Evolutionary conservation across 148 eudicot species (phyloP).

Genomic region (Vaccinium vitisidaea): DNA sequence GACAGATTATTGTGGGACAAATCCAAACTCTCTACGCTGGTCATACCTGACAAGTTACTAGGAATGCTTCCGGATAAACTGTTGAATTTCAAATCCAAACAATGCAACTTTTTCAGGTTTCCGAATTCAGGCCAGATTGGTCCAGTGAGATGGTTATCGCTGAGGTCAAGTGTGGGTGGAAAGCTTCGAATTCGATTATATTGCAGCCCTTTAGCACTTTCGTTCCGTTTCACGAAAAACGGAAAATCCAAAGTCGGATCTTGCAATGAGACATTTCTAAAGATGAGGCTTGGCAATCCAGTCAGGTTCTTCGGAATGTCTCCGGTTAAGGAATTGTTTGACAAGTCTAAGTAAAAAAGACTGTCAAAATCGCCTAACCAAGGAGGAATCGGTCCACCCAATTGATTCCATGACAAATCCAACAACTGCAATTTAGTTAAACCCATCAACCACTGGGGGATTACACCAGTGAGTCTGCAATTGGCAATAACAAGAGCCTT

Average conservation of each 20-base stretch:
- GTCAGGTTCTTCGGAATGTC: conserved; percentile 32
- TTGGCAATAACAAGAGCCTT: conserved; percentile 26
- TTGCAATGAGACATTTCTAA: conserved; percentile 14
- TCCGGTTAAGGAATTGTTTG: conserved; percentile 28
- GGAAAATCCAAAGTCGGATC: conserved; percentile 21
- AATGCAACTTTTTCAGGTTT: conserved; percentile 28
- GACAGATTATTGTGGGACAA: conserved; percentile 31
- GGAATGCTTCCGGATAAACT: conserved; percentile 33
- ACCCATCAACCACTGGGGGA: conserved; percentile 30
- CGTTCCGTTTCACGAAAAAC: conserved; percentile 23
- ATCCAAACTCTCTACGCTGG: conserved; percentile 33
- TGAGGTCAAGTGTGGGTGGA: conserved; percentile 30
- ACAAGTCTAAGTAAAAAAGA: conserved; percentile 35
- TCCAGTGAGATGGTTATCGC: conserved; percentile 26
- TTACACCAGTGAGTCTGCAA: conserved; percentile 30
- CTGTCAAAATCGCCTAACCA: conserved; percentile 24
- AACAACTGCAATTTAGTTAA: conserved; percentile 27
- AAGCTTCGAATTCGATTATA: conserved; percentile 31
- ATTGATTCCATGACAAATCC: conserved; percentile 37
- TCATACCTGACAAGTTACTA: conserved; percentile 25
- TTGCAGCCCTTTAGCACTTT: conserved; percentile 19
- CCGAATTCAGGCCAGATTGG: conserved; percentile 37
- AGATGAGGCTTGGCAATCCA: conserved; percentile 16
- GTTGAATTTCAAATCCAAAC: conserved; percentile 28
- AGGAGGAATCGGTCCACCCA: conserved; percentile 27